Conservation (phyloP, 495 filamentous ascomycete genomes). For the Oidiodendron maius region DNA sequence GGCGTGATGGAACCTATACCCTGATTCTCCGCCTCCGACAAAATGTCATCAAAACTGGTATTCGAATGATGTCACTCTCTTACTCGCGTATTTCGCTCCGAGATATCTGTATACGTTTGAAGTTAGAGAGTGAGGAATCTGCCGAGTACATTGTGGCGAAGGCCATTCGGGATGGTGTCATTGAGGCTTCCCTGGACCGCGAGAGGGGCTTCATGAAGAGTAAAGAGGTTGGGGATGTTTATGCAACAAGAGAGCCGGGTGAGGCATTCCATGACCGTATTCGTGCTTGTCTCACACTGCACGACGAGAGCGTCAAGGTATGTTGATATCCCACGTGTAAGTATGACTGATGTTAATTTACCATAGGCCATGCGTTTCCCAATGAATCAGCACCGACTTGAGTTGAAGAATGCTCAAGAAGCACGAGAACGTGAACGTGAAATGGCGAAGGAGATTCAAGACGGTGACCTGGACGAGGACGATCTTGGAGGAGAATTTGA, state of each 20-base stretch:
- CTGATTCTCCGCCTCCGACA: constrained; percentile 89
- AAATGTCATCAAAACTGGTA: constrained; percentile 98
- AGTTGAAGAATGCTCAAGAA: constrained; percentile 96
- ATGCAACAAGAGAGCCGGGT: constrained; percentile 89
- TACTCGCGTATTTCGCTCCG: constrained; percentile 97
- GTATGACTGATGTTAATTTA: constrained; percentile 1
- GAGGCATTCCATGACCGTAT: constrained; percentile 98
- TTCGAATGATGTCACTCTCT: constrained; percentile 97
- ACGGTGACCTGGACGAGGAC: constrained; percentile 95
- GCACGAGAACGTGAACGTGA: constrained; percentile 93
- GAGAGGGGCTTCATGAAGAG: constrained; percentile 98
- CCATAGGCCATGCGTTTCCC: constrained; percentile 92
- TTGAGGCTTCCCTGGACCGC: constrained; percentile 90
- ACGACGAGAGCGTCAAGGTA: constrained; percentile 98
- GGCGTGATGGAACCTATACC: constrained; percentile 90
- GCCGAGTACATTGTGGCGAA: constrained; percentile 99
- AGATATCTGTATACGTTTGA: constrained; percentile 92
- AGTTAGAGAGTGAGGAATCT: constrained; percentile 88
- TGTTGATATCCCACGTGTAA: constrained; percentile 12
- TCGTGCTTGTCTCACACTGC: constrained; percentile 77
- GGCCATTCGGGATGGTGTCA: constrained; percentile 95
- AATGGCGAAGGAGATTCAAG: constrained; percentile 97
- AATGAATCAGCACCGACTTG: constrained; percentile 97
- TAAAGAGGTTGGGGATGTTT: constrained; percentile 90
- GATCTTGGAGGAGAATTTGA: constrained; percentile 97